phyloP scores from a whole-genome alignment of 768 basidiomycete genomes.

The Tulasnella sp. region DNA sequence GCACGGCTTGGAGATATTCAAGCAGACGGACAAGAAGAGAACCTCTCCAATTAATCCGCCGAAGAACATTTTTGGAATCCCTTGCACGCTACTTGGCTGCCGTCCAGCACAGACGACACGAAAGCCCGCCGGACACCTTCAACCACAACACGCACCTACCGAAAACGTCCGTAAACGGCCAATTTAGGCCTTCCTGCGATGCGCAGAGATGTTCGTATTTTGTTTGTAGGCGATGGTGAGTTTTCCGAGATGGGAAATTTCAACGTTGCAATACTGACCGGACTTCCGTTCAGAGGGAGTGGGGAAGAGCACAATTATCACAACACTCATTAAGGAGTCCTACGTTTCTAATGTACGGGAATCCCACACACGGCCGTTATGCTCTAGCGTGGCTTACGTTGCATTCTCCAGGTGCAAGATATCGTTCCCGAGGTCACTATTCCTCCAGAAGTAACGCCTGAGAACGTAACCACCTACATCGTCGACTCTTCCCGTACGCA shows the following conservation, averaged over 20 bases:
- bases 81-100: not conserved
- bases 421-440: conserved; percentile 97
- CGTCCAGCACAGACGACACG: not conserved
- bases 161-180: not conserved
- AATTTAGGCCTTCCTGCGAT: conserved; percentile 39
- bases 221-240: conserved; percentile 91
- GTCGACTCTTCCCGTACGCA: conserved; percentile 87
- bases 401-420: conserved; percentile 70
- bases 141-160: not conserved
- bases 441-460: conserved; percentile 93
- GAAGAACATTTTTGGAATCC: not conserved
- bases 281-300: conserved; percentile 67
- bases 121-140: not conserved
- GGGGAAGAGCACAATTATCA: conserved; percentile 96
- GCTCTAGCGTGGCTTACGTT: conserved; percentile 20
- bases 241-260: conserved; percentile 25
- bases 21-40: too few relatives aligned
- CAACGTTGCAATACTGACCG: conserved; percentile 8
- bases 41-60: too few relatives aligned
- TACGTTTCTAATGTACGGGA: conserved; percentile 77
- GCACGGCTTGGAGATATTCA: not conserved
- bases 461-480: conserved; percentile 96
- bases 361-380: not conserved
- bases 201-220: conserved; percentile 90
- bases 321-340: conserved; percentile 92